Base-by-base conservation (phyloP, 306 rosid genomes). In the Prunus dulcis region DNA sequence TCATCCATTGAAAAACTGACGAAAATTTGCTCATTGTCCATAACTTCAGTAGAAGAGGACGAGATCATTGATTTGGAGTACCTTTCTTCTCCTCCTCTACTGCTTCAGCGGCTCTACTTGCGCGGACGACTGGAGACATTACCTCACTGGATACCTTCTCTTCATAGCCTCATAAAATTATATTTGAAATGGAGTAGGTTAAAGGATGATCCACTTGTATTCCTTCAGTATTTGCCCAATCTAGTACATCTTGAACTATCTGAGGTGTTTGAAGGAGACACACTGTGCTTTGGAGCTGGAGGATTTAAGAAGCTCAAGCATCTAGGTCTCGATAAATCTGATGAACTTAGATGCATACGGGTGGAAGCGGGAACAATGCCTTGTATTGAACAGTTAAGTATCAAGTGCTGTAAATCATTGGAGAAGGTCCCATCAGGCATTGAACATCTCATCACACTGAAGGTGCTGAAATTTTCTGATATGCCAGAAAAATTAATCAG, bases 141-240 rank as follows among this genome's bases (percentile, higher is more conserved):
- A 20, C 86, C 81, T 6, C 63, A 74, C 18, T 82, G 84, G 84
- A 69, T 81, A 12, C 77, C 82, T 69, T 69, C 78, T 69, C 78
- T 77, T 27, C 72, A 74, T 7, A 22, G 65, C 41, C 71, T 84
- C 25, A 63, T 51, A 32, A 41, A 38, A 50, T 14, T 84, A 30
- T 71, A 68, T 53, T 34, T 84, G 47, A 72, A 77, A 17, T 71
- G 82, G 70, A 47, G 78, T 57, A 34, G 71, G 55, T 68, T 84
- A 6, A 71, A 55, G 71, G 78, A 76, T 12, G 79, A 83, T 53
- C 84, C 86, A 25, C 47, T 65, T 47, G 17, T 19, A 14, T 71
- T 17, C 23, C 72, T 84, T 43, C 74, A 77, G 27, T 11, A 66
- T 63, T 65, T 79, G 73, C 82, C 78, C 23, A 79, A 79, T 30